These are phyloP conservation scores for Tripterygium wilfordii DNA, from an alignment of 177 flowering plant genomes.

Conservation along the genomic window DNA sequence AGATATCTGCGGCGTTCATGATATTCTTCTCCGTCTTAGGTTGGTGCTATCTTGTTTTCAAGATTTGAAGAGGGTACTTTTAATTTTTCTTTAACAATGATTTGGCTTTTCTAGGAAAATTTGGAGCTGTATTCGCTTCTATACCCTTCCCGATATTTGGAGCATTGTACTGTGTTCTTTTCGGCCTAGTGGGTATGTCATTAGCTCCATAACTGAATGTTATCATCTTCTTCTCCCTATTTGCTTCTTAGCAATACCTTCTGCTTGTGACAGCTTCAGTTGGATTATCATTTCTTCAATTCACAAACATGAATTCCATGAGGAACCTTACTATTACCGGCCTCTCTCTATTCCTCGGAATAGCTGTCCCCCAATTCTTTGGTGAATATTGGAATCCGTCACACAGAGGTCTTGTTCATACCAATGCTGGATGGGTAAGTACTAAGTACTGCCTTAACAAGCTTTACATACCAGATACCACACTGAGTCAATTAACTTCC, in stretches of 20 bases:
- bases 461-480: neutral
- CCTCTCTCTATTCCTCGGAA: constrained; percentile 88
- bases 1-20: constrained; percentile 97
- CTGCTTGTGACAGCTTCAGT: constrained; percentile 64
- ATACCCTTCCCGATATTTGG: constrained; percentile 95
- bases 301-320: constrained; percentile 98
- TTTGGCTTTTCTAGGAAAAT: constrained; percentile 77
- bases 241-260: neutral
- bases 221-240: neutral
- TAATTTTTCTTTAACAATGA: too few species aligned
- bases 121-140: constrained; percentile 98
- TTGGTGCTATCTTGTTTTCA: constrained; percentile 11
- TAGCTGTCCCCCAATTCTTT: constrained; percentile 84
- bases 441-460: neutral
- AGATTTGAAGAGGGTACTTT: neutral
- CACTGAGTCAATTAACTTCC: neutral
- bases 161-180: constrained; percentile 85
- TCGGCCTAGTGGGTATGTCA: constrained; percentile 86
- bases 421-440: constrained; percentile 97
- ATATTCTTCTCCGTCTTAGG: constrained; percentile 91
- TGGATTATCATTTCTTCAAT: constrained; percentile 92
- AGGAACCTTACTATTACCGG: constrained; percentile 87
- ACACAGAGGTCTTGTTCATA: constrained; percentile 70
- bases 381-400: constrained; percentile 44
- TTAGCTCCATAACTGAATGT: neutral